Evolutionary conservation across 1,284 basidiomycete genomes (phyloP), one percentile per base, ranked within the genome.

Genomic region (Cutaneotrichosporon dermatis): DNA sequence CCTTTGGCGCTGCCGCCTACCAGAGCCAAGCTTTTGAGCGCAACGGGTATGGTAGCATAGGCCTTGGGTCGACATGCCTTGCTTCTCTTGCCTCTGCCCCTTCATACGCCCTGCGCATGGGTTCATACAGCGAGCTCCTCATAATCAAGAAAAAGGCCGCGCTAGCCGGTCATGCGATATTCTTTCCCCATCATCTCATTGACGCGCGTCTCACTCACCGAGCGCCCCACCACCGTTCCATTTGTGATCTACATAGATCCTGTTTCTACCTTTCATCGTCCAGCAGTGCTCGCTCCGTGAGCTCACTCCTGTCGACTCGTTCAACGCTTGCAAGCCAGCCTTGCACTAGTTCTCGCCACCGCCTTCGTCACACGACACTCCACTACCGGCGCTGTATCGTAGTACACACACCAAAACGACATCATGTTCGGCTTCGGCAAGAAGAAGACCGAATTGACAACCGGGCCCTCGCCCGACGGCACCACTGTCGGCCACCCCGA

Each of bases 21-120:
- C 10, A 15, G 25, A 51, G 37, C 50, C 50, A 51, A 51, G 50
- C 37, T 10, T 33, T 51, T 16, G 50, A 51, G 50, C 50, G 16
- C 50, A 51, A 51, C 50, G 50, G 50, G 39, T 51, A 33, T 51
- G 50, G 50, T 51, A 51, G 50, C 50, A 51, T 51, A 12, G 50
- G 50, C 16, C 50, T 39, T 10, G 50, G 50, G 50, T 51, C 16
- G 25, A 25, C n/a, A 41, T 40, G 50, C 50, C 49, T 40, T 51
- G n/a, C 25, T 6, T 8, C 10, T 39, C 39, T 39, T 40, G 13
- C 46, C 46, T 49, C 12, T 3, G 8, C 46, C 34, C 25, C 13
- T 6, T 6, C 46, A 49, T 49, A 13, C 7, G 33, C 13, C 6
- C 46, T 33, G 13, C 33, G 7, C 4, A 6, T 36, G 33, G 13